These are phyloP conservation scores for Fomitiporia mediterranea DNA, from an alignment of 1,284 basidiomycete species.

Conservation along the genomic window DNA sequence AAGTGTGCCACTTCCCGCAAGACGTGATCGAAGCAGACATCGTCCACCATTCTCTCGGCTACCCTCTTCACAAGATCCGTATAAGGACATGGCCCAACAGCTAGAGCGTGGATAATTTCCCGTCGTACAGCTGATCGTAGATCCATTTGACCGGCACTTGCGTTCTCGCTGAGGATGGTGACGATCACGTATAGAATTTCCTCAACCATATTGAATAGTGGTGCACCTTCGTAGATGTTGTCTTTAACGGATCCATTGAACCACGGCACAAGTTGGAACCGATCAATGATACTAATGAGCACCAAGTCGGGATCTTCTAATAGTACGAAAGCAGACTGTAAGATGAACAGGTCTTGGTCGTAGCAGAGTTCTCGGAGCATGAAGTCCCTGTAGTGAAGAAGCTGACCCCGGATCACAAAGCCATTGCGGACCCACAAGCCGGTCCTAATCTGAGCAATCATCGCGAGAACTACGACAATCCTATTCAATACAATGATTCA, in stretches of 20 bases:
- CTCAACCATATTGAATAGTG: conserved; percentile 84
- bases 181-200: conserved; percentile 89
- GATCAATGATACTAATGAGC: conserved; percentile 83
- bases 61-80: conserved; percentile 91
- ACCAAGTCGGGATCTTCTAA: conserved; percentile 73
- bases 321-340: conserved; percentile 81
- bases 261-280: conserved; percentile 79
- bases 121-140: conserved; percentile 67
- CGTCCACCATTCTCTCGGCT: conserved; percentile 86
- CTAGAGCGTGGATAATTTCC: conserved; percentile 89
- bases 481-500: not conserved
- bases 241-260: conserved; percentile 65
- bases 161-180: conserved; percentile 81
- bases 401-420: conserved; percentile 90
- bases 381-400: conserved; percentile 96
- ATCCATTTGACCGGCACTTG: conserved; percentile 68
- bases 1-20: conserved; percentile 80
- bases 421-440: conserved; percentile 99
- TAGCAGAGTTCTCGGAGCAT: conserved; percentile 94
- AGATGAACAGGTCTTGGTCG: conserved; percentile 92
- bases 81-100: conserved; percentile 84
- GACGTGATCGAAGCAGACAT: conserved; percentile 79
- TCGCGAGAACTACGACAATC: conserved; percentile 61
- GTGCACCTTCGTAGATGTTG: conserved; percentile 62
- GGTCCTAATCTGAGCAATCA: conserved; percentile 92